phyloP scores from a whole-genome alignment of 1,139 yeast genomes.

The Suhomyces panamericanus region DNA sequence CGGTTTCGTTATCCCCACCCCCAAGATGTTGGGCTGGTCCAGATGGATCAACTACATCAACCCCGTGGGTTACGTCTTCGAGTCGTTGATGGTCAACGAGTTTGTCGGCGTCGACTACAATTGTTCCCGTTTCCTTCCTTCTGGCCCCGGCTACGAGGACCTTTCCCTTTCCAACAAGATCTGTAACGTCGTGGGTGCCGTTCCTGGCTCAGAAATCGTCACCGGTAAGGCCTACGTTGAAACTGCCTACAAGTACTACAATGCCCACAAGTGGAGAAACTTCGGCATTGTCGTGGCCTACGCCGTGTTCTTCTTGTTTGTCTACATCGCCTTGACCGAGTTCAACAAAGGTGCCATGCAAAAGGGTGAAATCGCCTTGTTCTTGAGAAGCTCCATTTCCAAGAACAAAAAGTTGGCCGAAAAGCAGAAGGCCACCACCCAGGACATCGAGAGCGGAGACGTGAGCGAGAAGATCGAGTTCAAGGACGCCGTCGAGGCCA shows the following conservation, averaged over 20 bases:
- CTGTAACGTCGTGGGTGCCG: conserved; percentile 66
- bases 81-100: conserved; percentile 66
- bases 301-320: conserved; percentile 51
- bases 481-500: conserved; percentile 17
- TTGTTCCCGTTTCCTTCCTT: conserved; percentile 54
- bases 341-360: conserved; percentile 72
- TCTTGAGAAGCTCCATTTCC: conserved; percentile 41
- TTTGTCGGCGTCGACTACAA: conserved; percentile 40
- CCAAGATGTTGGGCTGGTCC: conserved; percentile 73
- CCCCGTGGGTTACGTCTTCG: conserved; percentile 70
- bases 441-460: conserved; percentile 17
- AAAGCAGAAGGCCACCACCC: conserved; percentile 22
- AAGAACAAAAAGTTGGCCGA: conserved; percentile 28
- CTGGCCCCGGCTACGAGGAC: conserved; percentile 46
- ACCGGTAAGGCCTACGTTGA: conserved; percentile 58
- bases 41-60: conserved; percentile 76
- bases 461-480: conserved; percentile 19
- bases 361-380: conserved; percentile 79
- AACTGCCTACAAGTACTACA: conserved; percentile 47
- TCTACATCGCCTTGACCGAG: conserved; percentile 62
- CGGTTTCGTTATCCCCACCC: conserved; percentile 74
- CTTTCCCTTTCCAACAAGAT: conserved; percentile 43
- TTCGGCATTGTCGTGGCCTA: conserved; percentile 69
- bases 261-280: conserved; percentile 78
- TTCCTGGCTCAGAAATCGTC: conserved; percentile 55